phyloP scores from a whole-genome alignment of 768 basidiomycete species.

The Leccinum uliginosum region DNA sequence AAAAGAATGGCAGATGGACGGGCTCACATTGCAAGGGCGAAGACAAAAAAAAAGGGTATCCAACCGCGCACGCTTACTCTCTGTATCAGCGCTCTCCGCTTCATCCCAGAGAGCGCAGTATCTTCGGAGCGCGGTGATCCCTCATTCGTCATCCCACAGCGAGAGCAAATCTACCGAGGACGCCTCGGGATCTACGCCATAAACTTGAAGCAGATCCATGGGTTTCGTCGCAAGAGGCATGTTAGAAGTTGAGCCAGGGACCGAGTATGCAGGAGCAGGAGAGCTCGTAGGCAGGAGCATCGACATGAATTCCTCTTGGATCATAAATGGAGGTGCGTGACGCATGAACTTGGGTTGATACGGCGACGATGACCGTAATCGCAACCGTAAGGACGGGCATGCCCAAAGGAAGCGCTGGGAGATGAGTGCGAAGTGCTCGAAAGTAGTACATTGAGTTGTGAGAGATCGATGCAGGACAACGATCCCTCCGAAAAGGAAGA shows the following conservation, averaged over 20 bases:
- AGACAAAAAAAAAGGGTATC: conserved; percentile 70
- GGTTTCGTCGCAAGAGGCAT: conserved; percentile 18
- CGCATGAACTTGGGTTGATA: conserved; percentile 54
- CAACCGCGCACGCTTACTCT: conserved; percentile 60
- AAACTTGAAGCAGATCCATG: conserved; percentile 39
- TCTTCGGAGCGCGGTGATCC: conserved; percentile 57
- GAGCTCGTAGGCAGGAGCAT: conserved; percentile 26
- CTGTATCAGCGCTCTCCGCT: conserved; percentile 58
- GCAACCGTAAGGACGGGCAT: conserved; percentile 40
- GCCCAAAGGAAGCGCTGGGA: conserved; percentile 39
- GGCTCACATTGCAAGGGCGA: conserved; percentile 66
- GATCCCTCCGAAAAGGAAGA: conserved; percentile 66
- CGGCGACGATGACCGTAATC: conserved; percentile 71
- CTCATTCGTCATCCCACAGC: conserved; percentile 66
- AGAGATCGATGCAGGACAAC: conserved; percentile 72
- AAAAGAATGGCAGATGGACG: background rate
- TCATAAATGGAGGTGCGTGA: conserved; percentile 73
- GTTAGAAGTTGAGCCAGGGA: conserved; percentile 26
- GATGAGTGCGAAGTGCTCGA: conserved; percentile 51
- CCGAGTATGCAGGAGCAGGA: conserved; percentile 8
- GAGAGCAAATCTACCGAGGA: conserved; percentile 42
- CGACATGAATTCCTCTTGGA: conserved; percentile 62
- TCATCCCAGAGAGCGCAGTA: conserved; percentile 70
- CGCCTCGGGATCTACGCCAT: conserved; percentile 54
- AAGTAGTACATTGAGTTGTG: conserved; percentile 53